phyloP scores from a whole-genome alignment of 1,284 basidiomycete genomes.

The Fomitopsis schrenkii region DNA sequence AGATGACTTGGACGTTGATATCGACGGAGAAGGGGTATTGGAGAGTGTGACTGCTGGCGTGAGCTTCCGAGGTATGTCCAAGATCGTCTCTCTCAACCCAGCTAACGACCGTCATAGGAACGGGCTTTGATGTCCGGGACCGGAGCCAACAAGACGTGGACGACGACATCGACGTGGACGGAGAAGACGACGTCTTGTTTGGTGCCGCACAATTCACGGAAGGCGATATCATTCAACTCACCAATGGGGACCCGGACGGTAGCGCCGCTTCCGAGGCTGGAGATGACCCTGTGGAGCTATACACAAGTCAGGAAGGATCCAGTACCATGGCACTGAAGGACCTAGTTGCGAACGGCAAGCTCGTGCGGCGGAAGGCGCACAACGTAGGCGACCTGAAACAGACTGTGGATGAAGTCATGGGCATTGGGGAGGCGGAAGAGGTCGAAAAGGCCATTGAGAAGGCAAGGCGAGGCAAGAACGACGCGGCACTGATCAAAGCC shows the following conservation, averaged over 20 bases:
- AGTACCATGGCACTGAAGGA: conserved; percentile 39
- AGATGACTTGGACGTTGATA: conserved; percentile 31
- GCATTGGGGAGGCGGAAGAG: conserved; percentile 40
- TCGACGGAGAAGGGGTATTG: conserved; percentile 18
- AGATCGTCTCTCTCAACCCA: background rate
- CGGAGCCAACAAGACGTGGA: conserved; percentile 58
- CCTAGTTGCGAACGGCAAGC: conserved; percentile 48
- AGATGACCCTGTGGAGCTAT: conserved; percentile 39
- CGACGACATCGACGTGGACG: conserved; percentile 61
- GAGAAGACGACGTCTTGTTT: conserved; percentile 63
- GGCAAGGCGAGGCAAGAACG: conserved; percentile 47
- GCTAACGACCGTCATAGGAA: conserved; percentile 31
- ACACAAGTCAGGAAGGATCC: conserved; percentile 26
- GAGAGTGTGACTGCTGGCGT: conserved; percentile 16
- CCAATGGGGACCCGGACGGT: conserved; percentile 2
- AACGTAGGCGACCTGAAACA: conserved; percentile 30
- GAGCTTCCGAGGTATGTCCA: conserved; percentile 33
- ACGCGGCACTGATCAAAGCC: conserved; percentile 43
- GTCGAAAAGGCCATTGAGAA: conserved; percentile 45
- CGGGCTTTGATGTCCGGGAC: conserved; percentile 62
- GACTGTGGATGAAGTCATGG: conserved; percentile 40
- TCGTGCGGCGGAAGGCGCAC: conserved; percentile 27
- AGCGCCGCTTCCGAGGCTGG: conserved; percentile 25
- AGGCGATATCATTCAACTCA: conserved; percentile 47
- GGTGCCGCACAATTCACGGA: conserved; percentile 73